phyloP scores from a whole-genome alignment of 2,329 filamentous ascomycete genomes.

The Arthrinium puccinioides region DNA sequence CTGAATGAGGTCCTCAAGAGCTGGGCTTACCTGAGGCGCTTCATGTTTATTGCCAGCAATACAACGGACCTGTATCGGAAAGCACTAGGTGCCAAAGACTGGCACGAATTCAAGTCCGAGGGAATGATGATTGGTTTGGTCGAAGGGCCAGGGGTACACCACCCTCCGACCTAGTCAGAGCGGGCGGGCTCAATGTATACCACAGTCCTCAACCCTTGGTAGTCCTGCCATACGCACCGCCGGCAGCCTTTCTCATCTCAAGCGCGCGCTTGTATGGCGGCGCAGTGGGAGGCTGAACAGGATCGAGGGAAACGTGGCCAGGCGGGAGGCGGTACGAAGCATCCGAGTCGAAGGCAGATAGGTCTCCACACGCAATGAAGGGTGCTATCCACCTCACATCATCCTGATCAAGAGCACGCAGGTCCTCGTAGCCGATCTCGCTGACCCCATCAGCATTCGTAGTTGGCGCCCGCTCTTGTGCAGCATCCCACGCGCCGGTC shows the following conservation, averaged over 20 bases:
- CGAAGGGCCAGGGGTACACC: constrained; percentile 14
- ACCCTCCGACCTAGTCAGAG: no score
- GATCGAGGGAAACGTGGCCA: constrained; percentile 79
- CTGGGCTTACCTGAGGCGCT: constrained; percentile 46
- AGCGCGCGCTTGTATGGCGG: constrained; percentile 90
- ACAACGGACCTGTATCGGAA: constrained; percentile 36
- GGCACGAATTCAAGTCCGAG: constrained; percentile 35
- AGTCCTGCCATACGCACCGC: constrained; percentile 72
- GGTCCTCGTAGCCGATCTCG: constrained; percentile 44
- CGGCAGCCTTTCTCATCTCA: constrained; percentile 70
- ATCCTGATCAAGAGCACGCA: constrained; percentile 23
- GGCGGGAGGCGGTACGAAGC: constrained; percentile 87
- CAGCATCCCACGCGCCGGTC: constrained; percentile 35
- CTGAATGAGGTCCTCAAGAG: constrained; percentile 37
- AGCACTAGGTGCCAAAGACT: constrained; percentile 36
- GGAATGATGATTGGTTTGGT: constrained; percentile 22
- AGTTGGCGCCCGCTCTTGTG: constrained; percentile 8
- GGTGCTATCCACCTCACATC: constrained; percentile 79
- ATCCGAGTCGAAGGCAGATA: constrained; percentile 92
- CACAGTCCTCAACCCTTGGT: constrained; percentile 17
- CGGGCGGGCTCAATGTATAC: no score
- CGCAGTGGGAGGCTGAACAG: constrained; percentile 89
- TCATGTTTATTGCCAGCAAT: constrained; percentile 45
- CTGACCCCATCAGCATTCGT: constrained; percentile 28
- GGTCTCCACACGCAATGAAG: constrained; percentile 93